Evolutionary conservation across 1,284 basidiomycete genomes (phyloP), one percentile per base, ranked within the genome.

Genomic region (Fomitopsis betulina): DNA sequence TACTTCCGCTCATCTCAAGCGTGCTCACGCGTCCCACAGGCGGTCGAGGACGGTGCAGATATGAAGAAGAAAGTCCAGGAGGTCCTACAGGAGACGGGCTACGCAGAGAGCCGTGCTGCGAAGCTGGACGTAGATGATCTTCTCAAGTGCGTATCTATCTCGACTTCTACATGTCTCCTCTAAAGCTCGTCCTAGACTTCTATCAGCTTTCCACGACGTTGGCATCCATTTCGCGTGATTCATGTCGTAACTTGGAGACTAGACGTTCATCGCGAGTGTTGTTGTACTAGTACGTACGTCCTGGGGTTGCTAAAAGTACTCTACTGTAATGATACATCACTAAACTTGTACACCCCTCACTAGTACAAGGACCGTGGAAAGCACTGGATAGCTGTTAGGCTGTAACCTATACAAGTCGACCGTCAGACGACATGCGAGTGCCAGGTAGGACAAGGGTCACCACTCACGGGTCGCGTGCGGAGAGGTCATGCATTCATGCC

Each of bases 81-180:
- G 55, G 86, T 98, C 33, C 76, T 99, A 10, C 70, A 73, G 8
- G 83, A 84, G 57, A 82, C 82, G 2, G 85, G 83, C 0, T 88
- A 82, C 67, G 78, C 80, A 10, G 87, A 93, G 45, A 78, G 79
- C 54, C 77, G 91, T 62, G 90, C 89, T 3, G 87, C 89, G 3
- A 91, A 91, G 71, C 91, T 94, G 87, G 82, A 86, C 58, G 78
- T 93, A 2, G 88, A 93, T 62, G 91, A 93, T 65, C 75, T 93
- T 42, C 73, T 94, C 47, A 86, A 85, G 87, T 88, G 61, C 55
- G 83, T 61, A 32, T 21, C 35, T 23, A 37, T 10, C 5, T 23
- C 35, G 51, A 43, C 10, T 35, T 15, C 45, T n/a, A 25, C 5
- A 25, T 15, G 33, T 39, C 38, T n/a, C 37, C 23, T 42, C 19